phyloP scores from a whole-genome alignment of 768 basidiomycete species.

The Lactarius quietus region DNA sequence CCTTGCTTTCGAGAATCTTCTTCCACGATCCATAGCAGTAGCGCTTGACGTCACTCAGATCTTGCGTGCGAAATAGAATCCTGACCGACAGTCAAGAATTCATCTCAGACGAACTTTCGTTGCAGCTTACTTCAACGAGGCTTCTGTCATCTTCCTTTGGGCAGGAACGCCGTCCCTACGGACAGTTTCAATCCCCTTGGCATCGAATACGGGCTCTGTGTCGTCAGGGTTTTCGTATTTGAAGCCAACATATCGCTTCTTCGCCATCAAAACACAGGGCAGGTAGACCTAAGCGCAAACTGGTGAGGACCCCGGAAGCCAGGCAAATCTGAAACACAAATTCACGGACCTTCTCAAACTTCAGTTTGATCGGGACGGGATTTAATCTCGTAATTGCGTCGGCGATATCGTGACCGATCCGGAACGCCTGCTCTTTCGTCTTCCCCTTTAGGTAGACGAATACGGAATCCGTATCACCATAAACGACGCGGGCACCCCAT shows the following conservation, averaged over 20 bases:
- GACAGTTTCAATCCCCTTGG: slow-evolving; percentile 97
- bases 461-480: slow-evolving; percentile 96
- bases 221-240: slow-evolving; percentile 89
- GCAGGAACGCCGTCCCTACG: slow-evolving; percentile 89
- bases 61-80: slow-evolving; percentile 84
- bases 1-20: slow-evolving; percentile 75
- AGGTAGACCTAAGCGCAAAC: slow-evolving; percentile 75
- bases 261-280: slow-evolving; percentile 92
- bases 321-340: slow-evolving; percentile 6
- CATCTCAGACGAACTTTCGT: slow-evolving; percentile 7
- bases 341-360: slow-evolving; percentile 85
- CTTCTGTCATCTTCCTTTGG: slow-evolving; percentile 90
- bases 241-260: slow-evolving; percentile 98
- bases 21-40: slow-evolving; percentile 85
- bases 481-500: slow-evolving; percentile 90
- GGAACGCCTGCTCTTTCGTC: slow-evolving; percentile 91
- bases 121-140: slow-evolving; percentile 68
- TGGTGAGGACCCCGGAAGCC: background rate
- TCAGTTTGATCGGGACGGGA: slow-evolving; percentile 89
- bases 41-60: slow-evolving; percentile 84
- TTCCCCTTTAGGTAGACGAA: slow-evolving; percentile 90
- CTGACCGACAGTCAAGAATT: slow-evolving; percentile 39
- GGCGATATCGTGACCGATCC: slow-evolving; percentile 90
- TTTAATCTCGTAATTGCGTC: slow-evolving; percentile 82
- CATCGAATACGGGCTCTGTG: slow-evolving; percentile 77